These are phyloP conservation scores for Acrodontium crateriforme DNA, from an alignment of 2,329 filamentous ascomycete genomes.

Conservation along the genomic window DNA sequence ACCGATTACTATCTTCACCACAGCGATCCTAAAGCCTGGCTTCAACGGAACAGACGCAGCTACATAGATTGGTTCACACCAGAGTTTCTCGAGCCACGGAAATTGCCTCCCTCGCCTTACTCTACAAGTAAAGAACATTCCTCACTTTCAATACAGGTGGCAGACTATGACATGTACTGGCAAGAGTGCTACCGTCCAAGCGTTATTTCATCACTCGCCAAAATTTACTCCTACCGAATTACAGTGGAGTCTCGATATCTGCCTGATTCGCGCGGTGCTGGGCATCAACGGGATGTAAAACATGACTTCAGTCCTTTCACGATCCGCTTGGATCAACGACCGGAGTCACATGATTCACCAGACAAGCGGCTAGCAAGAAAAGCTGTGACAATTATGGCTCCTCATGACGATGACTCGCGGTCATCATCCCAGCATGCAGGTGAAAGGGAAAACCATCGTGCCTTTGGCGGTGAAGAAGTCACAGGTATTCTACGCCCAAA, in stretches of 20 bases:
- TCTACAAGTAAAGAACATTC: not conserved
- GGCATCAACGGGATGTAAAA: too few relatives aligned
- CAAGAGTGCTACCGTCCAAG: slow-evolving; percentile 88
- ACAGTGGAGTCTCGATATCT: slow-evolving; percentile 79
- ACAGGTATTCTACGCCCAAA: slow-evolving; percentile 27
- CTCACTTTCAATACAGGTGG: slow-evolving; percentile 22
- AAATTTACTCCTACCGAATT: slow-evolving; percentile 86
- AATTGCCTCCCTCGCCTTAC: slow-evolving; percentile 36
- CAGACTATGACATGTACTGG: slow-evolving; percentile 86
- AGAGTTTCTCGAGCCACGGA: slow-evolving; percentile 50
- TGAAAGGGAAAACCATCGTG: slow-evolving; percentile 1
- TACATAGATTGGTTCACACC: slow-evolving; percentile 89
- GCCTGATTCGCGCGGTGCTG: too few relatives aligned
- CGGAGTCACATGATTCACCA: slow-evolving; percentile 37
- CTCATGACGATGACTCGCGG: slow-evolving; percentile 22
- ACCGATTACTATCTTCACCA: slow-evolving; percentile 97
- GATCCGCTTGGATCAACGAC: slow-evolving; percentile 43
- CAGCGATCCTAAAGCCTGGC: slow-evolving; percentile 62
- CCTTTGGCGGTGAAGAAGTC: slow-evolving; percentile 14
- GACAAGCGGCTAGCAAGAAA: slow-evolving; percentile 50
- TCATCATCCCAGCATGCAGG: slow-evolving; percentile 1
- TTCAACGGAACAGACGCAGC: slow-evolving; percentile 44
- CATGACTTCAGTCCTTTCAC: slow-evolving; percentile 84
- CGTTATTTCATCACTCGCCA: slow-evolving; percentile 75
- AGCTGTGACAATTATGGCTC: slow-evolving; percentile 56